Percentiles rank a stretch among this genome's conserved stretches.
Evolutionary conservation across 1,284 basidiomycete species (phyloP).

Genomic region (Peniophora sp.): DNA sequence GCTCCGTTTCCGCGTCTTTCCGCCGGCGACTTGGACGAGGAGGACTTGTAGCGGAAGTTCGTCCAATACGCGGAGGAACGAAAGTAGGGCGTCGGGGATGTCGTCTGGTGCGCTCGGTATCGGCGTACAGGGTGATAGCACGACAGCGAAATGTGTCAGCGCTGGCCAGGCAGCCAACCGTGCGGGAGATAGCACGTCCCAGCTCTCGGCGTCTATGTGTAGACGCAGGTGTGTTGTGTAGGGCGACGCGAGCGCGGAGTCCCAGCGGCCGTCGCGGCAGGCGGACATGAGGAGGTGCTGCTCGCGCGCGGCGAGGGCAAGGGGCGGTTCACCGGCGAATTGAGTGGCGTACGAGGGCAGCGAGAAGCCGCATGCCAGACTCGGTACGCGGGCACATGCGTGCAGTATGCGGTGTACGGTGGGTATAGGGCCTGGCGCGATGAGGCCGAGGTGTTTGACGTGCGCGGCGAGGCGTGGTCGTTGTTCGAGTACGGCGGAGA

Average conservation of each 20-base stretch:
- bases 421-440: conserved; percentile 27
- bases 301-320: conserved; percentile 21
- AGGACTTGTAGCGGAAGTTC: conserved; percentile 18
- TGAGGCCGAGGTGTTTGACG: conserved; percentile 23
- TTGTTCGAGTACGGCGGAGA: conserved; percentile 22
- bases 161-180: conserved; percentile 20
- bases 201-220: conserved; percentile 20
- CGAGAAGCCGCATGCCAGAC: conserved; percentile 31
- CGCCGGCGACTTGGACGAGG: conserved; percentile 22
- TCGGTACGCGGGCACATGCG: conserved; percentile 23
- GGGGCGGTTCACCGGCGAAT: conserved; percentile 10
- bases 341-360: conserved; percentile 21
- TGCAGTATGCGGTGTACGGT: conserved; percentile 24
- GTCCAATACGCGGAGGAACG: conserved; percentile 13
- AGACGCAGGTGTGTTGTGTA: conserved; percentile 27
- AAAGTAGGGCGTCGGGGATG: conserved; percentile 10
- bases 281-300: conserved; percentile 29
- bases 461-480: conserved; percentile 12
- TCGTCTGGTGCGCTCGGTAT: not conserved
- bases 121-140: conserved; percentile 17
- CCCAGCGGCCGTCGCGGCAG: conserved; percentile 27
- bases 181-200: conserved; percentile 16
- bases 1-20: conserved; percentile 10
- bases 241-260: conserved; percentile 22
- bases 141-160: conserved; percentile 30